A percentile compares a stretch with the other conserved stretches of the same genome.
These are phyloP conservation scores for Saccharomyces hybrid DNA, from an alignment of 1,139 yeast genomes.

Conservation along the genomic window DNA sequence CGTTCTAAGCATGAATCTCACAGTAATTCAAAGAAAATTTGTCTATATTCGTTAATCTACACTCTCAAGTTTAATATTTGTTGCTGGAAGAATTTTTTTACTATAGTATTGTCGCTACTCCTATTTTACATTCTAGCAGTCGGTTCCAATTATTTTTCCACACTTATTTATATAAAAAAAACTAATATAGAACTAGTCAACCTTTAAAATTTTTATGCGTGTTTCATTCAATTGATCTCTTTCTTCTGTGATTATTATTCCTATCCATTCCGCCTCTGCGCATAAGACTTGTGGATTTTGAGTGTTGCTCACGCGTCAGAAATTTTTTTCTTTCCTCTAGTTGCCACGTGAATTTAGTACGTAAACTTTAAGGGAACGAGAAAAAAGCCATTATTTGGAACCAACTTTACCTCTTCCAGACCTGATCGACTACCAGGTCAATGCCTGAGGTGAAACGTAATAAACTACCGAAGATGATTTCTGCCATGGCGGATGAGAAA, in stretches of 20 bases:
- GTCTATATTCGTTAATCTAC: background rate
- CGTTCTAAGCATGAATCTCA: background rate
- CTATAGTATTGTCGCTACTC: background rate
- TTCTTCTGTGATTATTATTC: background rate
- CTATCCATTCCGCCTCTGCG: no score
- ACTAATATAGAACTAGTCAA: background rate
- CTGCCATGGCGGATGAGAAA: conserved; percentile 96
- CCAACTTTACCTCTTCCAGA: background rate
- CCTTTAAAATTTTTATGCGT: background rate
- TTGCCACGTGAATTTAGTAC: background rate
- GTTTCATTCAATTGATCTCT: background rate
- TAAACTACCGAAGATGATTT: conserved; percentile 45
- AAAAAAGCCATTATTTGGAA: background rate
- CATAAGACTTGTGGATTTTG: no score
- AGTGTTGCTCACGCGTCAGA: background rate
- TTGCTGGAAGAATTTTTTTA: background rate
- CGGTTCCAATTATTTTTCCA: background rate
- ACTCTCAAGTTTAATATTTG: background rate
- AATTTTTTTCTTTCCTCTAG: background rate
- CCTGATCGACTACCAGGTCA: background rate
- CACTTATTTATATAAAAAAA: background rate
- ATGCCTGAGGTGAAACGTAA: background rate
- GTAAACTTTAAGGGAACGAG: background rate
- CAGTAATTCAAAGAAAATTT: background rate
- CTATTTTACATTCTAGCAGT: background rate